Conservation (phyloP, 2,329 filamentous ascomycete genomes). For the Calycina marina region DNA sequence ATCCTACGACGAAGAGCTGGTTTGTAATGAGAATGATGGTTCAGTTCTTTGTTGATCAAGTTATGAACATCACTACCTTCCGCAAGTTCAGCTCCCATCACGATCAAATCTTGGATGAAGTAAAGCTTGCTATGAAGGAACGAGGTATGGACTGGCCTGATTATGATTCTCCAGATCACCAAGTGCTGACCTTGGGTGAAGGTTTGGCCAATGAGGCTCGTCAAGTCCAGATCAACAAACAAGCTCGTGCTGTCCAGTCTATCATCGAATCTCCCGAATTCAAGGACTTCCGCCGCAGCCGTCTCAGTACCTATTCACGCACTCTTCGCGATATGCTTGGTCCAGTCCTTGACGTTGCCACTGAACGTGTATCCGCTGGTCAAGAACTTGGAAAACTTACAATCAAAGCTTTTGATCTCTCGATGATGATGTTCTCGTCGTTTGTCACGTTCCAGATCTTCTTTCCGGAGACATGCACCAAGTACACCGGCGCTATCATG, state of each 20-base stretch:
- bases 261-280: slow-evolving; percentile 25
- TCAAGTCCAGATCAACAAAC: slow-evolving; percentile 24
- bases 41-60: slow-evolving; percentile 24
- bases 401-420: slow-evolving; percentile 19
- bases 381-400: slow-evolving; percentile 23
- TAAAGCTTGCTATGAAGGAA: slow-evolving; percentile 10
- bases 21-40: slow-evolving; percentile 27
- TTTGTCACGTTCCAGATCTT: slow-evolving; percentile 29
- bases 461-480: slow-evolving; percentile 35
- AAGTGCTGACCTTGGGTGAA: too few relatives aligned
- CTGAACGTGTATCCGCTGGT: slow-evolving; percentile 25
- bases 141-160: slow-evolving; percentile 21
- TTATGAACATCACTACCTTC: slow-evolving; percentile 24
- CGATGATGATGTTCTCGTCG: slow-evolving; percentile 31
- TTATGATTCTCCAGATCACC: too few relatives aligned
- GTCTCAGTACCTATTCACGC: slow-evolving; percentile 13
- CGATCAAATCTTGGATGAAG: slow-evolving; percentile 12
- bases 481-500: slow-evolving; percentile 35
- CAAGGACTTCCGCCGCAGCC: slow-evolving; percentile 11
- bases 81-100: slow-evolving; percentile 19
- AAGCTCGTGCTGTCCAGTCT: slow-evolving; percentile 23
- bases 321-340: slow-evolving; percentile 29
- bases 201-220: slow-evolving; percentile 15
- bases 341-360: slow-evolving; percentile 26
- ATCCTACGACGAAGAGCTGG: slow-evolving; percentile 20